Evolutionary conservation across 139 green algal species (phyloP).

Genomic region (Deuterostichococcus epilithicus): DNA sequence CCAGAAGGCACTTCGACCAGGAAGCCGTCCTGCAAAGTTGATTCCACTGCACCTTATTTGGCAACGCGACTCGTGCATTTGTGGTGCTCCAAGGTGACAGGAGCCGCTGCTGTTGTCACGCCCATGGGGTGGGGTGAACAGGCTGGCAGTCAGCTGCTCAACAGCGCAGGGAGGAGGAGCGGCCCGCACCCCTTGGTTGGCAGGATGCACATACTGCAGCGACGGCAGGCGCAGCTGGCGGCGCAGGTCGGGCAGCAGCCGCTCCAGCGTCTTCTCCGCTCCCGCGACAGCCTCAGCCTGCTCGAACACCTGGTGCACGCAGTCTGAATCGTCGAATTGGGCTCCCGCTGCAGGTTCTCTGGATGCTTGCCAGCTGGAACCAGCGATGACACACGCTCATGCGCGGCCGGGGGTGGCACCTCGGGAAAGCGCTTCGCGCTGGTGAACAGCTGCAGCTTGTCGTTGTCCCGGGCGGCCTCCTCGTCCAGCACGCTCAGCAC

Average conservation of each 20-base stretch:
- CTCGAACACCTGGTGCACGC: no score
- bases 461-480: constrained; percentile 32
- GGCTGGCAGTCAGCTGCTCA: not conserved
- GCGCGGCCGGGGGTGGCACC: no score
- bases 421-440: constrained; percentile 33
- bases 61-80: no score
- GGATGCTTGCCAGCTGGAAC: no score
- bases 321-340: not conserved
- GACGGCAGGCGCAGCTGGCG: constrained; percentile 19
- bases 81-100: no score
- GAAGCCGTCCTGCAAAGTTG: constrained; percentile 49
- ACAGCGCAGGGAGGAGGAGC: not conserved
- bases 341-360: no score
- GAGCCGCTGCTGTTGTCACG: no score
- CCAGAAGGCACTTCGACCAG: constrained; percentile 75
- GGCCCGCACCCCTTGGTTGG: not conserved
- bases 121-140: not conserved
- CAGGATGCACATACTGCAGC: constrained; percentile 33
- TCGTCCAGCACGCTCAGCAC: constrained; percentile 46
- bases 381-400: no score
- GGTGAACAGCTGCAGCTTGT: constrained; percentile 37
- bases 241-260: constrained; percentile 41
- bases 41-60: no score
- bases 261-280: constrained; percentile 31
- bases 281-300: constrained; percentile 15